Evolutionary conservation across 805 yeast genomes (phyloP), one percentile per base, ranked within the genome.

Genomic region (Pachysolen tannophilus): DNA sequence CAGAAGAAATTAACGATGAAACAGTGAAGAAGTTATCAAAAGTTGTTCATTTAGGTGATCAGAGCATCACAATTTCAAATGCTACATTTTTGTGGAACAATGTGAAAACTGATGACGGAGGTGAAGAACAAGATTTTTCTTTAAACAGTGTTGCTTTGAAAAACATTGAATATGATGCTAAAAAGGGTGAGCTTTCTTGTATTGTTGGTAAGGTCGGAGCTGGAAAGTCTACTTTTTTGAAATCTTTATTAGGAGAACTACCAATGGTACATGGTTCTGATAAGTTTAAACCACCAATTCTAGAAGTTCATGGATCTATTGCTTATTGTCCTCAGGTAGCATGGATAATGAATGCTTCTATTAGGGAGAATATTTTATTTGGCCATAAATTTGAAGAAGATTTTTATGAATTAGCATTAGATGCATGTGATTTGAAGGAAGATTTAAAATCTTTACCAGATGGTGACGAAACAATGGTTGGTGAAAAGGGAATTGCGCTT

Each of bases 321-420:
- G 80, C 82, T 0, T 77, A 73, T 45, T 76, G 82, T 50, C 63
- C 82, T 1, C 84, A 78, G 48, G 65, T 81, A 28, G 92, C 98
- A 2, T 92, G 98, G 97, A 87, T 92, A 43, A 81, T 86, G 82
- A 92, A 92, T 53, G 97, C 95, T 24, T 68, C 94, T 3, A 88
- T 92, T 6, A 80, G 75, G 47, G 97, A 90, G 20, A 90, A 90
- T 52, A 83, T 90, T 50, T 56, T 86, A 34, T 90, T 92, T 59
- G 97, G 97, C 16, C 85, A 80, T 52, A 78, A 68, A 47, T 84
- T 64, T 53, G 97, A 90, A 49, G 70, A 81, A 8, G 80, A 67
- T 3, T 87, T 87, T 48, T 90, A 90, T 58, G 70, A 78, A 20
- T 69, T 69, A 44, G 88, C 95, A 0, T 59, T 90, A 16, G 75